Conservation (phyloP, 345 rosid genomes). For the Trapa incisa region DNA sequence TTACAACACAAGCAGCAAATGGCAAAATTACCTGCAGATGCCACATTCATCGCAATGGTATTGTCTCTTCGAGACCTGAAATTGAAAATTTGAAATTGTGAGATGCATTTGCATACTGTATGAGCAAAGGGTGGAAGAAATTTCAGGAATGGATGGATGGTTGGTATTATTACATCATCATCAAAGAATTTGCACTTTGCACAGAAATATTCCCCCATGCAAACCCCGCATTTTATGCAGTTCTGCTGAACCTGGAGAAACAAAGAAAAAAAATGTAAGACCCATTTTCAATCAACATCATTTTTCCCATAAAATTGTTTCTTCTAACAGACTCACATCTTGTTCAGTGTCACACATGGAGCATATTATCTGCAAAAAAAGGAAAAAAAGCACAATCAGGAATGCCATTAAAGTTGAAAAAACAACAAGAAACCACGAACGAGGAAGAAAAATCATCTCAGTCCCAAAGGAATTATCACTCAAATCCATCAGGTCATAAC, state of each 20-base stretch:
- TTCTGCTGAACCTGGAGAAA: slow-evolving; percentile 35
- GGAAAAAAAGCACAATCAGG: slow-evolving; percentile 1
- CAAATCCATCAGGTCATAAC: background rate
- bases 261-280: background rate
- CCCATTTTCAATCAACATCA: background rate
- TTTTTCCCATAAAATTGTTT: background rate
- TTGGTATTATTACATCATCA: slow-evolving; percentile 34
- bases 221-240: slow-evolving; percentile 47
- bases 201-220: slow-evolving; percentile 64
- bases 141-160: background rate
- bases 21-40: slow-evolving; percentile 38
- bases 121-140: background rate
- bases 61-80: slow-evolving; percentile 45
- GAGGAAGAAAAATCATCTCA: background rate
- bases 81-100: background rate
- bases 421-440: background rate
- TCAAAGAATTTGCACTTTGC: slow-evolving; percentile 53
- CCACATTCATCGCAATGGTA: slow-evolving; percentile 62
- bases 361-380: slow-evolving; percentile 45
- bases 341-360: slow-evolving; percentile 48
- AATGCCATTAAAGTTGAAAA: background rate
- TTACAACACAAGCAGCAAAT: background rate
- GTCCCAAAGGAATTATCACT: background rate
- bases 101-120: background rate
- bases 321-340: slow-evolving; percentile 30